These are phyloP conservation scores for Chamaecyparis obtusa DNA, from an alignment of 75 land plant species.

Conservation along the genomic window DNA sequence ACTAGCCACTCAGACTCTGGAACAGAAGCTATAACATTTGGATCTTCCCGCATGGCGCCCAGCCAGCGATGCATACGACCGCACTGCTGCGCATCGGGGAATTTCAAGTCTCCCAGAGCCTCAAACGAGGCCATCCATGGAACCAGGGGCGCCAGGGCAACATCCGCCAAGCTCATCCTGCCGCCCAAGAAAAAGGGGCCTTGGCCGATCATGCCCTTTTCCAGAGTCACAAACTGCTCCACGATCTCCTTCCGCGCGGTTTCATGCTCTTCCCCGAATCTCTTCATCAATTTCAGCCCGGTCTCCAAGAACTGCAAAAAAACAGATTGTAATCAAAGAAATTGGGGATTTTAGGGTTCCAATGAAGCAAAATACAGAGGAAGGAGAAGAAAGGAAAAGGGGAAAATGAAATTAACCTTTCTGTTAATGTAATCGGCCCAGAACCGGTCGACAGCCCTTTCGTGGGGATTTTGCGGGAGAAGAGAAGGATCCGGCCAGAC, in stretches of 20 bases:
- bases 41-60: no score
- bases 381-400: neutral
- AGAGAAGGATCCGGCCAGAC: neutral
- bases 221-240: neutral
- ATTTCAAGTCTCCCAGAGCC: neutral
- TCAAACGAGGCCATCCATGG: neutral
- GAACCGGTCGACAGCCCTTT: constrained; percentile 13
- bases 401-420: neutral
- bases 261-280: neutral
- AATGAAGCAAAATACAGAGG: neutral
- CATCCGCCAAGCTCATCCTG: neutral
- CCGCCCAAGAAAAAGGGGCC: neutral
- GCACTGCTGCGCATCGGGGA: neutral
- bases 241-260: neutral
- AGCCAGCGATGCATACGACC: no score
- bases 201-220: neutral
- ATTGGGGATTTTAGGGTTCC: neutral
- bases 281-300: neutral
- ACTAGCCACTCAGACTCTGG: neutral
- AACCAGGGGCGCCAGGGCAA: neutral
- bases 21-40: neutral
- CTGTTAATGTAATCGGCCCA: constrained; percentile 22
- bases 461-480: constrained; percentile 7
- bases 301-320: neutral
- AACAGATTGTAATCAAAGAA: neutral